Conservation (phyloP, 176 grass and related monocot species). For the Thinopyrum elongatum region DNA sequence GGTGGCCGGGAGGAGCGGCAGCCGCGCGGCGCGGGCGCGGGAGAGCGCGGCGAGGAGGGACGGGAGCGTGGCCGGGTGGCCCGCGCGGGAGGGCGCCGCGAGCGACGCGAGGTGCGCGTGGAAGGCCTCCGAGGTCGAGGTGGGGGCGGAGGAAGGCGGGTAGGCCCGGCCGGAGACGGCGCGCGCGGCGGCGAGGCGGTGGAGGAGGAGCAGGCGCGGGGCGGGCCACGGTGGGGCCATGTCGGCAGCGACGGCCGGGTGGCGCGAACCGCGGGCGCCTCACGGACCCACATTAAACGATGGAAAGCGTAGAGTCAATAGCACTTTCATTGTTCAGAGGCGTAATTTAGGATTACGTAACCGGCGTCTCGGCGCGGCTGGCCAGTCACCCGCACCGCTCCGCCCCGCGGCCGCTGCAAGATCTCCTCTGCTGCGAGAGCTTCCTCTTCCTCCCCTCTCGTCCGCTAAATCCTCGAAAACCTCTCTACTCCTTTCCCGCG, state of each 20-base stretch:
- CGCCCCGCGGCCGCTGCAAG: neutral
- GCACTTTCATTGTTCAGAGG: neutral
- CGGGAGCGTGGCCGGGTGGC: slow-evolving; percentile 15
- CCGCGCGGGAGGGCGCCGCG: slow-evolving; percentile 20
- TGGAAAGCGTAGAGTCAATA: neutral
- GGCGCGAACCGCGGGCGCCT: neutral
- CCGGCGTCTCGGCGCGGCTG: neutral
- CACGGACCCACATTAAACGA: neutral
- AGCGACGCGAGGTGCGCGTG: slow-evolving; percentile 4
- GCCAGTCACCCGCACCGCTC: neutral
- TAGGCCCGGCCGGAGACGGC: slow-evolving; percentile 1
- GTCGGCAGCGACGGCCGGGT: neutral
- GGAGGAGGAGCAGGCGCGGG: slow-evolving; percentile 11
- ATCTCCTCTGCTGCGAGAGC: neutral
- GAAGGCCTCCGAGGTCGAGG: slow-evolving; percentile 9
- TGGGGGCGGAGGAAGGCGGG: neutral
- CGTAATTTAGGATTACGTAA: neutral
- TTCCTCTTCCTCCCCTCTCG: neutral
- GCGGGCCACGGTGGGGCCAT: neutral
- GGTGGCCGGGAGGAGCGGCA: slow-evolving; percentile 27
- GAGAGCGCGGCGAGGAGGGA: slow-evolving; percentile 20
- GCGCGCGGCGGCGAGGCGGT: slow-evolving; percentile 15
- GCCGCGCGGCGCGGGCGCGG: slow-evolving; percentile 11
- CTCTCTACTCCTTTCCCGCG: slow-evolving; percentile 30
- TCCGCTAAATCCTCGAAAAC: slow-evolving; percentile 22